phyloP scores from a whole-genome alignment of 306 rosid genomes.

The Prunus davidiana region DNA sequence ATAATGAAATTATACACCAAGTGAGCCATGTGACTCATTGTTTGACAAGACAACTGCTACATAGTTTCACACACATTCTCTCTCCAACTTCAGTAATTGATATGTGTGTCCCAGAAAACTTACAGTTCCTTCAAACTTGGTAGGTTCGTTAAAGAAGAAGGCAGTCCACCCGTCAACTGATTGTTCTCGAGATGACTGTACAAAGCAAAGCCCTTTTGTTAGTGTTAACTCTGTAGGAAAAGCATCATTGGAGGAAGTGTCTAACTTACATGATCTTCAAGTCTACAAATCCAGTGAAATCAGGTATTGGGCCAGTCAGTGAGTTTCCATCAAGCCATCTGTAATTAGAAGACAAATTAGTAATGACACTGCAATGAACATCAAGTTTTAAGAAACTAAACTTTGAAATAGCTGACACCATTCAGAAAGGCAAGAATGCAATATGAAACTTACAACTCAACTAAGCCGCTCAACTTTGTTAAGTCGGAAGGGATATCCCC shows the following conservation, averaged over 20 bases:
- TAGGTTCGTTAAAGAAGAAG: conserved; percentile 58
- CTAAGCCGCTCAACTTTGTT: conserved; percentile 65
- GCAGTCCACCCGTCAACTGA: conserved; percentile 69
- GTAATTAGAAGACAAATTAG: conserved; percentile 20
- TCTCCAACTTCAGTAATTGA: not conserved
- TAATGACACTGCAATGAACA: not conserved
- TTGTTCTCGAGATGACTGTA: conserved; percentile 92
- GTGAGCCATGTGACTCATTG: not conserved
- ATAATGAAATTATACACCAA: not conserved
- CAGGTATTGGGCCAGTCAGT: conserved; percentile 73
- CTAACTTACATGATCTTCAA: conserved; percentile 73
- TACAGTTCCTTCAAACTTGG: conserved; percentile 87
- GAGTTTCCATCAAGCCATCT: conserved; percentile 65
- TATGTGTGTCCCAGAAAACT: conserved; percentile 33
- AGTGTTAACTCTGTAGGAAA: conserved; percentile 24
- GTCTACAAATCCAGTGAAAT: conserved; percentile 67
- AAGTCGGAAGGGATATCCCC: conserved; percentile 76
- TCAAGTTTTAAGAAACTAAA: conserved; percentile 12
- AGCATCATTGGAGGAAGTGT: conserved; percentile 11
- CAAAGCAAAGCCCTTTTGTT: conserved; percentile 30
- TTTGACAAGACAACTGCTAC: not conserved
- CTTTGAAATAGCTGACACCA: conserved; percentile 12
- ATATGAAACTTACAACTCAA: conserved; percentile 70
- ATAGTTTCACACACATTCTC: not conserved
- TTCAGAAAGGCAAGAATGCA: conserved; percentile 23